Evolutionary conservation across 2,329 filamentous ascomycete genomes (phyloP).

Genomic region (Microcyclospora pomicola): DNA sequence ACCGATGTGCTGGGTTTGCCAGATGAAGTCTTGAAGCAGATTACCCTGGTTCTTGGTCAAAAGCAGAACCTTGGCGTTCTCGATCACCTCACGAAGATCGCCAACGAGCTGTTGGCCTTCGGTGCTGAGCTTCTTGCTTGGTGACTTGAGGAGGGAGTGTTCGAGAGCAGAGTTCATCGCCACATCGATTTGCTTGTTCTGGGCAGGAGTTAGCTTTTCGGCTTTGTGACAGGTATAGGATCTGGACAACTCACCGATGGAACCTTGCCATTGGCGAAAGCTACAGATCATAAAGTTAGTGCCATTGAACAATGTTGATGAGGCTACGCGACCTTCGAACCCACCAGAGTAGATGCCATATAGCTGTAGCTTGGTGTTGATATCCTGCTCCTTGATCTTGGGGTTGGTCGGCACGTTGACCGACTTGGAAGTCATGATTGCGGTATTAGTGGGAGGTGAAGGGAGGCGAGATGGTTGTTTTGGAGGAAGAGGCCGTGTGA

Average conservation of each 20-base stretch:
- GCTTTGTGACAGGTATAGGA: background rate
- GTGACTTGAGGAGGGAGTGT: slow-evolving; percentile 54
- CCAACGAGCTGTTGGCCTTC: slow-evolving; percentile 69
- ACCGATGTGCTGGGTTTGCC: slow-evolving; percentile 69
- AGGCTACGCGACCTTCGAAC: slow-evolving; percentile 7
- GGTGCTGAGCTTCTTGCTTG: slow-evolving; percentile 61
- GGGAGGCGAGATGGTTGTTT: background rate
- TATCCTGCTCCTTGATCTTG: slow-evolving; percentile 66
- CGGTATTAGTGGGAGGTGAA: slow-evolving; percentile 2
- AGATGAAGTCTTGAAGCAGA: slow-evolving; percentile 91
- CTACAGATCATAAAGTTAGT: slow-evolving; percentile 30
- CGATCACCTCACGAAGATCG: slow-evolving; percentile 67
- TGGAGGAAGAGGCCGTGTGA: no score
- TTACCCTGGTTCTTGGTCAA: slow-evolving; percentile 93
- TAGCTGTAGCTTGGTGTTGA: slow-evolving; percentile 87
- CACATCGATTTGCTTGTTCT: slow-evolving; percentile 93
- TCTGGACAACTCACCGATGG: slow-evolving; percentile 53
- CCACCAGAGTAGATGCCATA: slow-evolving; percentile 70
- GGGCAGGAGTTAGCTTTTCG: slow-evolving; percentile 7
- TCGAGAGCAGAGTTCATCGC: slow-evolving; percentile 77
- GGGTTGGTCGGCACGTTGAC: slow-evolving; percentile 64
- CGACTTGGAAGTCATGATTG: slow-evolving; percentile 19
- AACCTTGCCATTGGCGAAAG: slow-evolving; percentile 78
- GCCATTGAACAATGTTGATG: background rate
- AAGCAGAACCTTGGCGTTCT: slow-evolving; percentile 70